These are phyloP conservation scores for Camelina sativa DNA, from an alignment of 345 rosid genomes.

Conservation along the genomic window DNA sequence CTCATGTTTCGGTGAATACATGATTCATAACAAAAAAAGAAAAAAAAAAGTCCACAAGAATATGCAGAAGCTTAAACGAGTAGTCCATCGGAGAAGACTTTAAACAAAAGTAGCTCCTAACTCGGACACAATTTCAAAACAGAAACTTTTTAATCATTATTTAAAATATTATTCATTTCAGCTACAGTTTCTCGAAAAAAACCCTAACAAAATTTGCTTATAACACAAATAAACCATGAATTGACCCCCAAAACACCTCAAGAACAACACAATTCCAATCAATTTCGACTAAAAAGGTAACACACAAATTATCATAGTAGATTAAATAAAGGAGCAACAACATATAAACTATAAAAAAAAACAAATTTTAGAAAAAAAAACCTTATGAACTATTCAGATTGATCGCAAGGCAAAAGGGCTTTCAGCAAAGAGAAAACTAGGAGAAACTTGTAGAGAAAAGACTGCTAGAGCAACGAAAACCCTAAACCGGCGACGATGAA, in stretches of 20 bases:
- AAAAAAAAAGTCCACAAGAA: not conserved
- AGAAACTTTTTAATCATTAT: not conserved
- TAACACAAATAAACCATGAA: not conserved
- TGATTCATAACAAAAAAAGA: not conserved
- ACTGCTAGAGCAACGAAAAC: constrained; percentile 34
- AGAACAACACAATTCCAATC: not conserved
- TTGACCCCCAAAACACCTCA: not conserved
- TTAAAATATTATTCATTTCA: not conserved
- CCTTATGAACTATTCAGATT: not conserved
- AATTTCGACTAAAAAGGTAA: constrained; percentile 1
- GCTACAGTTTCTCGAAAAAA: not conserved
- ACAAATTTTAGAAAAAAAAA: not conserved
- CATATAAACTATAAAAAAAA: not conserved
- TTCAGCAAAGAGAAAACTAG: constrained; percentile 1
- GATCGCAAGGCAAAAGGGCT: constrained; percentile 23
- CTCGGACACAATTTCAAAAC: not conserved
- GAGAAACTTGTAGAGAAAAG: constrained; percentile 14
- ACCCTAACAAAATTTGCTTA: not conserved
- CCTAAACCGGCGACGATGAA: constrained; percentile 32
- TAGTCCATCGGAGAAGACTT: not conserved
- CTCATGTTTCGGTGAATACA: not conserved
- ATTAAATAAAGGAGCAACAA: not conserved
- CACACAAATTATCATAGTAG: constrained; percentile 1
- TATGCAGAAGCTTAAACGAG: not conserved
- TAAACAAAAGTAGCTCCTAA: constrained; percentile 14